Percentiles rank a stretch among this genome's conserved stretches.
Evolutionary conservation across 2,329 filamentous ascomycete species (phyloP).

Genomic region (Xylariaceae sp.): DNA sequence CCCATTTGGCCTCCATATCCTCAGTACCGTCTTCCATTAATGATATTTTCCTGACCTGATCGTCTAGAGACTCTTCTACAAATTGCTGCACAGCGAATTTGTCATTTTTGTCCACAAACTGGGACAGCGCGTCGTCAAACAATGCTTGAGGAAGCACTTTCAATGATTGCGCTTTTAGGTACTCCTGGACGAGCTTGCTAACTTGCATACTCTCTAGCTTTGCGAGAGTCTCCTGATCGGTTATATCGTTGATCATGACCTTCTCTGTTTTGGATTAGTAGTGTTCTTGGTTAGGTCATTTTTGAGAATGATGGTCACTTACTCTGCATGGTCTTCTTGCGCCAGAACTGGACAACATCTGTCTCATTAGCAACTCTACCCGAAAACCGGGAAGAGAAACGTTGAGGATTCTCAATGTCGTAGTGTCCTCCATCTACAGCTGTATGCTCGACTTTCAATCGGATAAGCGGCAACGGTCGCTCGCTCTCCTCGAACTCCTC

Average conservation of each 20-base stretch:
- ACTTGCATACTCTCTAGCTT: constrained; percentile 79
- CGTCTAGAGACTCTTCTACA: constrained; percentile 67
- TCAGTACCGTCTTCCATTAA: constrained; percentile 64
- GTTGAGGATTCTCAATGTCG: constrained; percentile 90
- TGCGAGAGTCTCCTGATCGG: constrained; percentile 63
- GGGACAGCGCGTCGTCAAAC: constrained; percentile 87
- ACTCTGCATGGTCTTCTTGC: constrained; percentile 71
- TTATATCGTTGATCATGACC: constrained; percentile 48
- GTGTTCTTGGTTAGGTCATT: not conserved
- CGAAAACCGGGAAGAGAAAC: constrained; percentile 89
- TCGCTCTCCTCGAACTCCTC: constrained; percentile 57
- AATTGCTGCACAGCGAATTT: constrained; percentile 86
- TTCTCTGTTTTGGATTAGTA: constrained; percentile 22
- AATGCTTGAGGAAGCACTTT: constrained; percentile 90
- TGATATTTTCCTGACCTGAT: constrained; percentile 69
- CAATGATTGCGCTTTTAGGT: constrained; percentile 83
- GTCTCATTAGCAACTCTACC: constrained; percentile 91
- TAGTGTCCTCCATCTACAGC: constrained; percentile 81
- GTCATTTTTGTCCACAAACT: constrained; percentile 94
- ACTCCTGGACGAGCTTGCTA: constrained; percentile 83
- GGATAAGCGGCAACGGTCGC: constrained; percentile 76
- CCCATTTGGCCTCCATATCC: constrained; percentile 71
- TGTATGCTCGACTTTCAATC: constrained; percentile 87
- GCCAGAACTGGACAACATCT: constrained; percentile 89
- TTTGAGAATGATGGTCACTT: constrained; percentile 21